Evolutionary conservation across 768 basidiomycete species (phyloP).

Genomic region (Leccinum imitatum): DNA sequence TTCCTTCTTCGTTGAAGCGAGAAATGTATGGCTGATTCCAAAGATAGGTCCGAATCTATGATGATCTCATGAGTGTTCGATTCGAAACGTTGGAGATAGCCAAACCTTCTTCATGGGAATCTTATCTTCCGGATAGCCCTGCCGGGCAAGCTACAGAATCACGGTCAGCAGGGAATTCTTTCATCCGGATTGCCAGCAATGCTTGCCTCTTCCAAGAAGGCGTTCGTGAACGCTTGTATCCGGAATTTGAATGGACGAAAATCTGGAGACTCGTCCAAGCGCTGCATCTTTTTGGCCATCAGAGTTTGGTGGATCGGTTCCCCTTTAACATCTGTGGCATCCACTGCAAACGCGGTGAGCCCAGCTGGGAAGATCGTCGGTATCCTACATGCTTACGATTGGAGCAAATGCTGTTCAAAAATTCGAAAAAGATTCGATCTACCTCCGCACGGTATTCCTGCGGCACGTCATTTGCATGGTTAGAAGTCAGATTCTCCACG

Average conservation of each 20-base stretch:
- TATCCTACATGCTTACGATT: conserved; percentile 61
- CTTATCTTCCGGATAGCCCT: conserved; percentile 91
- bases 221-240: conserved; percentile 96
- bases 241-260: conserved; percentile 99
- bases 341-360: conserved; percentile 55
- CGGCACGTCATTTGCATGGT: conserved; percentile 64
- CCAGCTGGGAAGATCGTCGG: conserved; percentile 2
- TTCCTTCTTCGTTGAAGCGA: conserved; percentile 98
- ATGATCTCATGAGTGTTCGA: conserved; percentile 24
- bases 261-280: conserved; percentile 92
- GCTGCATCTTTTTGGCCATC: conserved; percentile 99
- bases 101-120: conserved; percentile 94
- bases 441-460: conserved; percentile 80
- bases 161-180: conserved; percentile 10
- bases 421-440: conserved; percentile 89
- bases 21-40: conserved; percentile 95
- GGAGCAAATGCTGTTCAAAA: conserved; percentile 84
- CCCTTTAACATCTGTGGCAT: conserved; percentile 90
- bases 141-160: conserved; percentile 61
- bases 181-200: conserved; percentile 3
- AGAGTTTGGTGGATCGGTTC: conserved; percentile 97
- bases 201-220: conserved; percentile 86
- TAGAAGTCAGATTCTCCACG: conserved; percentile 28
- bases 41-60: conserved; percentile 86
- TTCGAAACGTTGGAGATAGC: conserved; percentile 13